Evolutionary conservation across 352 stramenopile species (phyloP).

Genomic region (Phytopythium boreale): DNA sequence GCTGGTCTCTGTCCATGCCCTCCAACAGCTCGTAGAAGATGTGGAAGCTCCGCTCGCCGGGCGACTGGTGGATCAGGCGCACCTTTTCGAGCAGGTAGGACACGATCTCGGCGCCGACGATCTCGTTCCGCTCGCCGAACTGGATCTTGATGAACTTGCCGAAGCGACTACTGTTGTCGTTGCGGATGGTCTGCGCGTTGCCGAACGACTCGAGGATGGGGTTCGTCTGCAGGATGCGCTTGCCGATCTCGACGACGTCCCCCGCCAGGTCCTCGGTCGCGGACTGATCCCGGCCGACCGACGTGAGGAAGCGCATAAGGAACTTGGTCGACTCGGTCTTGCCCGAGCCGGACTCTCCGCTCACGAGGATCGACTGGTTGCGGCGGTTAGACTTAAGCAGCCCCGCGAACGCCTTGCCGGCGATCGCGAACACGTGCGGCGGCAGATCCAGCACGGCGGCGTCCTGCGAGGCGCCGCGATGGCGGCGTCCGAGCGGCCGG

Average conservation of each 20-base stretch:
- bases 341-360: constrained; percentile 90
- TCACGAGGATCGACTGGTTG: constrained; percentile 94
- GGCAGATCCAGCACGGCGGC: constrained; percentile 17
- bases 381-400: constrained; percentile 51
- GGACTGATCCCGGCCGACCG: constrained; percentile 55
- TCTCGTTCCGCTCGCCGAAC: constrained; percentile 73
- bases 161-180: constrained; percentile 96
- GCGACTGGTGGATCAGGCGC: constrained; percentile 91
- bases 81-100: constrained; percentile 98
- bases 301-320: constrained; percentile 95
- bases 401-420: constrained; percentile 78
- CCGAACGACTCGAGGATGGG: constrained; percentile 97
- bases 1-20: constrained; percentile 57
- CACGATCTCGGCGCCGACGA: constrained; percentile 92
- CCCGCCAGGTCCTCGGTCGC: constrained; percentile 13
- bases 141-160: constrained; percentile 96
- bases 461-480: constrained; percentile 10
- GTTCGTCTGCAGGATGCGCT: constrained; percentile 94
- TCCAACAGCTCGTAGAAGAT: constrained; percentile 96
- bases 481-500: neutral
- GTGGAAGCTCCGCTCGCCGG: constrained; percentile 93
- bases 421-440: constrained; percentile 92
- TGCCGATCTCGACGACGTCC: constrained; percentile 71
- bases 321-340: constrained; percentile 98
- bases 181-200: constrained; percentile 95